These are phyloP conservation scores for Mucor lusitanicus DNA, from an alignment of 371 early-diverging fungal species.

Conservation along the genomic window DNA sequence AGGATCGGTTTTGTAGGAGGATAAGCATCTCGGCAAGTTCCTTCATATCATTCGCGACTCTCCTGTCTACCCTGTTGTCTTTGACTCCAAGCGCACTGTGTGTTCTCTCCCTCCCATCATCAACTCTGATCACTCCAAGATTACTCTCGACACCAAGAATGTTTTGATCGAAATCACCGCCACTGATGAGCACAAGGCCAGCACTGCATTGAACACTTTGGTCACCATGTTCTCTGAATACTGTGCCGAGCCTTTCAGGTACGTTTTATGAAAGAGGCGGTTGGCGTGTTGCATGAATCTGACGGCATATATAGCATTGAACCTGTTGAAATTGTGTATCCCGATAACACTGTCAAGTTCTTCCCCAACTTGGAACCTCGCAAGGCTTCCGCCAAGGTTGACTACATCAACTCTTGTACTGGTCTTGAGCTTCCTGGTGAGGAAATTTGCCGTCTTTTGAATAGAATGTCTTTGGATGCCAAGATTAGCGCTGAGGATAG, in stretches of 20 bases:
- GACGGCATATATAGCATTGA: constrained; percentile 66
- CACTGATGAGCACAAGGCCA: constrained; percentile 95
- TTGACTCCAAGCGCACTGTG: constrained; percentile 84
- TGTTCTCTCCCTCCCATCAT: constrained; percentile 99
- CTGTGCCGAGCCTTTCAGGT: constrained; percentile 89
- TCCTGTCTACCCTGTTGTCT: constrained; percentile 93
- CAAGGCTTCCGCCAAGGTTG: constrained; percentile 69
- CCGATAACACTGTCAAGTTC: constrained; percentile 71
- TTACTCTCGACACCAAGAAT: constrained; percentile 94
- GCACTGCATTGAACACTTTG: constrained; percentile 90
- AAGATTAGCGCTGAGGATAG: constrained; percentile 56
- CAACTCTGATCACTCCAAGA: constrained; percentile 98
- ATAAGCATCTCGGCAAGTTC: constrained; percentile 89
- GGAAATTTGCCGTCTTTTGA: constrained; percentile 79
- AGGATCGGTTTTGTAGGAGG: constrained; percentile 39
- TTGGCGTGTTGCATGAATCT: background rate
- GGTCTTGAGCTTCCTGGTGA: constrained; percentile 73
- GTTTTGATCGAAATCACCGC: constrained; percentile 99
- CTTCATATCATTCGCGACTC: constrained; percentile 91
- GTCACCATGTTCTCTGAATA: constrained; percentile 95
- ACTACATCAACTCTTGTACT: constrained; percentile 88
- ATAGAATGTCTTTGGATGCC: constrained; percentile 89
- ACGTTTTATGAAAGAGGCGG: constrained; percentile 25
- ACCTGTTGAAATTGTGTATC: constrained; percentile 88
- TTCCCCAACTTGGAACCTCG: constrained; percentile 80